Evolutionary conservation across 108 stramenopile genomes (phyloP).

Genomic region (Schizochytrium sp.): DNA sequence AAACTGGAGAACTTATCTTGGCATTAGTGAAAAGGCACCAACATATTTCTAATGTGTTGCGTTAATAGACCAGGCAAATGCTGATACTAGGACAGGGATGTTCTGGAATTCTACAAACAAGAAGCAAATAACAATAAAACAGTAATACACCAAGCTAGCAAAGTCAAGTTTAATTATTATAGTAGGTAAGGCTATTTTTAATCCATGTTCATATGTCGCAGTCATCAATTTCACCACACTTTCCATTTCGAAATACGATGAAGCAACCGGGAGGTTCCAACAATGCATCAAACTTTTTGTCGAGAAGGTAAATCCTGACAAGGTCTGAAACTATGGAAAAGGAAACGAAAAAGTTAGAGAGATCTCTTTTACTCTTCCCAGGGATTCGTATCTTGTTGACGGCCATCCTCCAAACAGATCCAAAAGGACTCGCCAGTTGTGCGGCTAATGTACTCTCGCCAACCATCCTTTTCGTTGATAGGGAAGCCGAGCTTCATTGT

Average conservation of each 20-base stretch:
- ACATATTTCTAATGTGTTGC: too few species aligned
- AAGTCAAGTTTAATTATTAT: too few species aligned
- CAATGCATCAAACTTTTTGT: background rate
- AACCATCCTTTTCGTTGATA: slow-evolving; percentile 45
- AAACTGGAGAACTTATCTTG: too few species aligned
- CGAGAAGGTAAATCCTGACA: background rate
- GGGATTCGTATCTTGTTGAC: background rate
- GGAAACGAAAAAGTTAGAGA: background rate
- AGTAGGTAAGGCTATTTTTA: too few species aligned
- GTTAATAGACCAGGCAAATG: too few species aligned
- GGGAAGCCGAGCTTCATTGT: slow-evolving; percentile 37
- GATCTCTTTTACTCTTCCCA: background rate
- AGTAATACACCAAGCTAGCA: too few species aligned
- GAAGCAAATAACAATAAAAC: too few species aligned
- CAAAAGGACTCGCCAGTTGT: slow-evolving; percentile 19
- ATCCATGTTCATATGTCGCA: too few species aligned
- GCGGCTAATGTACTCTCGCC: slow-evolving; percentile 39
- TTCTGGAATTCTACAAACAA: too few species aligned
- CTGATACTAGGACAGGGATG: too few species aligned
- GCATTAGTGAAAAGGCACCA: too few species aligned
- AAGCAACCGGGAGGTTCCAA: background rate
- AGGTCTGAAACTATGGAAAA: background rate
- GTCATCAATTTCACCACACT: background rate
- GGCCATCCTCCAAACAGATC: slow-evolving; percentile 15
- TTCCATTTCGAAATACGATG: background rate